These are phyloP conservation scores for Globisporangium cederbergense DNA, from an alignment of 352 stramenopile genomes.

Conservation along the genomic window DNA sequence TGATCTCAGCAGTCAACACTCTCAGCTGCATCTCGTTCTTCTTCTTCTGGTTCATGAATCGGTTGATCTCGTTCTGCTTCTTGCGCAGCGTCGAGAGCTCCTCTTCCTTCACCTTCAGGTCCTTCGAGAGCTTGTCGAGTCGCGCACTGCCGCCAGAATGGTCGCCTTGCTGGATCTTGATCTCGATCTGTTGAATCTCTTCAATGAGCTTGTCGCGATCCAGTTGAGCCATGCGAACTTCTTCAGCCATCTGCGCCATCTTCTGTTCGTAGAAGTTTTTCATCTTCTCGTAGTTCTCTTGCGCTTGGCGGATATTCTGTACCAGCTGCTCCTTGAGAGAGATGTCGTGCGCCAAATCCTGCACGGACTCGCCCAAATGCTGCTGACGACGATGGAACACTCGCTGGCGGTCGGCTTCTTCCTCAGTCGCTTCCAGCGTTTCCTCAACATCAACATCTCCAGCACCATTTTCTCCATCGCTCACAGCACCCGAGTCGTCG, in stretches of 20 bases:
- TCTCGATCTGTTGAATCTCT: constrained; percentile 71
- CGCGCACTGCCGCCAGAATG: constrained; percentile 43
- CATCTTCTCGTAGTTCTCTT: constrained; percentile 83
- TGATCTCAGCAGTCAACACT: constrained; percentile 77
- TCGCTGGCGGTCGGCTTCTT: constrained; percentile 76
- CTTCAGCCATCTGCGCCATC: constrained; percentile 79
- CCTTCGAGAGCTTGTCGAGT: constrained; percentile 61
- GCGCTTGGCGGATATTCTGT: constrained; percentile 67
- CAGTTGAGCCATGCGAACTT: constrained; percentile 54
- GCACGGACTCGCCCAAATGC: constrained; percentile 73
- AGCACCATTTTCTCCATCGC: constrained; percentile 27
- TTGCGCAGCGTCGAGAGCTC: constrained; percentile 69
- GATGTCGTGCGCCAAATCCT: constrained; percentile 80
- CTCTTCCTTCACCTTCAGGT: constrained; percentile 78
- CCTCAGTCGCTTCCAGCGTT: constrained; percentile 40
- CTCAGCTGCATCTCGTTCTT: constrained; percentile 86
- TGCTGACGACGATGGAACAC: constrained; percentile 81
- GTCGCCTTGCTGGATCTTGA: constrained; percentile 61
- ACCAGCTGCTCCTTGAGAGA: constrained; percentile 85
- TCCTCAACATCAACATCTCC: constrained; percentile 27
- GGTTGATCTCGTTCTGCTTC: constrained; percentile 82
- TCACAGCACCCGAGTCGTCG: constrained; percentile 32
- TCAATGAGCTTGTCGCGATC: constrained; percentile 73
- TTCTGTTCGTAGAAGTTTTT: constrained; percentile 84
- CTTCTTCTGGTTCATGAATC: constrained; percentile 80